These are phyloP conservation scores for Alternaria angustiovoidea DNA, from an alignment of 2,329 filamentous ascomycete species.

Conservation along the genomic window DNA sequence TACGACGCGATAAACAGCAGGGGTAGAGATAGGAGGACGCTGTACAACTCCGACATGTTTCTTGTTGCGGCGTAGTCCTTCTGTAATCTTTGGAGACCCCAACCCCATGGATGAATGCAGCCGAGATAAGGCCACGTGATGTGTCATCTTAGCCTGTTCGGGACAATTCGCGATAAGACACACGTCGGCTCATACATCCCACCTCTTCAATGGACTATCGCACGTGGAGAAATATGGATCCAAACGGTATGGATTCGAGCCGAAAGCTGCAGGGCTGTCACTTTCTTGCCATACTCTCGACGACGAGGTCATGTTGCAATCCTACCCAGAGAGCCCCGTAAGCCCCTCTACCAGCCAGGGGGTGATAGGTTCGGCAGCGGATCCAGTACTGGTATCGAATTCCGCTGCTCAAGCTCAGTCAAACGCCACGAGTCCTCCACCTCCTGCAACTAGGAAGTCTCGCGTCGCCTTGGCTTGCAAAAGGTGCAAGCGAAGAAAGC, in stretches of 20 bases:
- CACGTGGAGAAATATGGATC: constrained; percentile 9
- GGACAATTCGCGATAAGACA: constrained; percentile 8
- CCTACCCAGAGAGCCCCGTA: constrained; percentile 5
- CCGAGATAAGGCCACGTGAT: constrained; percentile 15
- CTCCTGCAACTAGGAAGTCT: constrained; percentile 21
- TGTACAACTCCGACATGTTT: constrained; percentile 1
- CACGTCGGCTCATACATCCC: constrained; percentile 9
- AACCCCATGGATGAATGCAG: constrained; percentile 1
- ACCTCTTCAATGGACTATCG: neutral
- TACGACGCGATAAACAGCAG: constrained; percentile 4
- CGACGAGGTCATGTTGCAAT: constrained; percentile 13
- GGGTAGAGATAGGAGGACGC: constrained; percentile 8
- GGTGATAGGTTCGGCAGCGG: neutral
- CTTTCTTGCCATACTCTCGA: constrained; percentile 5
- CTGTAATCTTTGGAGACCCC: neutral
- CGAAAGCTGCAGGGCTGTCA: constrained; percentile 4
- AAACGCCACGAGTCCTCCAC: constrained; percentile 6
- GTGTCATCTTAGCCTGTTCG: neutral
- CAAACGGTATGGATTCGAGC: neutral
- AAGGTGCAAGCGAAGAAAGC: constrained; percentile 39
- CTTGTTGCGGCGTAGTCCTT: constrained; percentile 1
- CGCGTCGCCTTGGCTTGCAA: constrained; percentile 37
- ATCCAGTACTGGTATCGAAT: constrained; percentile 4
- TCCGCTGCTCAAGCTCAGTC: constrained; percentile 14
- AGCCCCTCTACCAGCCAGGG: constrained; percentile 5